These are phyloP conservation scores for Aspergillus pseudoterreus DNA, from an alignment of 2,329 filamentous ascomycete genomes.

Conservation along the genomic window DNA sequence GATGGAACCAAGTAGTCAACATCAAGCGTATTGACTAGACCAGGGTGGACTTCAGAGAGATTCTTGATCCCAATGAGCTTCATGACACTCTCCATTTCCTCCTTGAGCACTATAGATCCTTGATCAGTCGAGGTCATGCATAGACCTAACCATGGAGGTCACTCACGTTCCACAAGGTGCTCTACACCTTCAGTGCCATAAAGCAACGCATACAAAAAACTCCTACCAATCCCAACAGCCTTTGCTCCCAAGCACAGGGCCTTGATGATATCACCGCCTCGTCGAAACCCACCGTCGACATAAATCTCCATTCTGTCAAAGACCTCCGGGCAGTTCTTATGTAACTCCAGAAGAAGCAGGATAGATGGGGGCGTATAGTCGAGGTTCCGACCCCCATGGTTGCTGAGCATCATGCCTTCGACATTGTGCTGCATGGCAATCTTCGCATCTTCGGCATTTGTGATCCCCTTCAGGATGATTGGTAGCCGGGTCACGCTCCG, in stretches of 20 bases:
- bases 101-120: conserved; percentile 5
- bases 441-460: conserved; percentile 16
- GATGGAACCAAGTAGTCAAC: conserved; percentile 7
- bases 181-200: background rate
- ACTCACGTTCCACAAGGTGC: background rate
- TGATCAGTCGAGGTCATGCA: background rate
- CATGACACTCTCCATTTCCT: conserved; percentile 9
- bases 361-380: conserved; percentile 47
- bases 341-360: conserved; percentile 48
- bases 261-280: conserved; percentile 53
- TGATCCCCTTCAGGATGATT: conserved; percentile 16
- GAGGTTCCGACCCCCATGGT: conserved; percentile 53
- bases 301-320: conserved; percentile 48
- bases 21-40: conserved; percentile 7
- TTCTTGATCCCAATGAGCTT: conserved; percentile 7
- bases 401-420: conserved; percentile 51
- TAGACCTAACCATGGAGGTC: background rate
- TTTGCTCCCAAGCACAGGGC: conserved; percentile 50
- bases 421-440: conserved; percentile 13
- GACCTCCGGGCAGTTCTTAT: conserved; percentile 46
- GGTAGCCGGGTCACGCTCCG: conserved; percentile 5
- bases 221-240: conserved; percentile 47
- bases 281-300: conserved; percentile 50
- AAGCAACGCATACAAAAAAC: conserved; percentile 15
- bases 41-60: conserved; percentile 4